Conservation (phyloP, 768 basidiomycete species). For the Wakefieldia striispora region DNA sequence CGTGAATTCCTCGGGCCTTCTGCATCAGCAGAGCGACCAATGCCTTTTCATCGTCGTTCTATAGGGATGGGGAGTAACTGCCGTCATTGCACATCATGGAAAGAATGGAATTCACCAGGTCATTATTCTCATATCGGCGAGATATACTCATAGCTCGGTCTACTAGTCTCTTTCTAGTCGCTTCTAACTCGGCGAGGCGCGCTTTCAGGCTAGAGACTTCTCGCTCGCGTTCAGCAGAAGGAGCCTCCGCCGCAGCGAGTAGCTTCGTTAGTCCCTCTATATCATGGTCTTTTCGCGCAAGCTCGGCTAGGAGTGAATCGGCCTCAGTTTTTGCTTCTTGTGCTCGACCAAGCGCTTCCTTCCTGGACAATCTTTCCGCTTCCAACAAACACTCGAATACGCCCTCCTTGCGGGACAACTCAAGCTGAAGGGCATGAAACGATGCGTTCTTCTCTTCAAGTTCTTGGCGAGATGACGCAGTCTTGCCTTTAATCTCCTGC, state of each 20-base stretch:
- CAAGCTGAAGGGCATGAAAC: slow-evolving; percentile 18
- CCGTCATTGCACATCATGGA: slow-evolving; percentile 11
- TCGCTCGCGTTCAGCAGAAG: slow-evolving; percentile 25
- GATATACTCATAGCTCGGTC: slow-evolving; percentile 28
- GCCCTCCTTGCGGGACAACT: slow-evolving; percentile 28
- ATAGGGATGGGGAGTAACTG: background rate
- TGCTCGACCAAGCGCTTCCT: slow-evolving; percentile 18
- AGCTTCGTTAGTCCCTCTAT: slow-evolving; percentile 21
- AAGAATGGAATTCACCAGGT: slow-evolving; percentile 40
- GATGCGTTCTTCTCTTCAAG: slow-evolving; percentile 8
- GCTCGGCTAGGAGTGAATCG: slow-evolving; percentile 21
- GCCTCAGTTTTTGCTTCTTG: slow-evolving; percentile 18
- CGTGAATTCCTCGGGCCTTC: slow-evolving; percentile 46
- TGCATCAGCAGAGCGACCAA: slow-evolving; percentile 46
- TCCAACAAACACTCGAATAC: slow-evolving; percentile 20
- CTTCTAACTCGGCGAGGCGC: slow-evolving; percentile 29
- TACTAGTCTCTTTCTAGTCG: slow-evolving; percentile 27
- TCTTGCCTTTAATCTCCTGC: background rate
- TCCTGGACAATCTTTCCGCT: slow-evolving; percentile 20
- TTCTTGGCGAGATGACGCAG: slow-evolving; percentile 11
- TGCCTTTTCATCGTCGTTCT: slow-evolving; percentile 51
- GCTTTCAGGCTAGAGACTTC: slow-evolving; percentile 22
- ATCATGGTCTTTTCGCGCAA: slow-evolving; percentile 19
- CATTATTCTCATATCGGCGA: slow-evolving; percentile 42
- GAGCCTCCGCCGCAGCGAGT: slow-evolving; percentile 22